Evolutionary conservation across 2,329 filamentous ascomycete species (phyloP), one percentile per base, ranked within the genome.

Genomic region (Chrysosporium keratinophilum): DNA sequence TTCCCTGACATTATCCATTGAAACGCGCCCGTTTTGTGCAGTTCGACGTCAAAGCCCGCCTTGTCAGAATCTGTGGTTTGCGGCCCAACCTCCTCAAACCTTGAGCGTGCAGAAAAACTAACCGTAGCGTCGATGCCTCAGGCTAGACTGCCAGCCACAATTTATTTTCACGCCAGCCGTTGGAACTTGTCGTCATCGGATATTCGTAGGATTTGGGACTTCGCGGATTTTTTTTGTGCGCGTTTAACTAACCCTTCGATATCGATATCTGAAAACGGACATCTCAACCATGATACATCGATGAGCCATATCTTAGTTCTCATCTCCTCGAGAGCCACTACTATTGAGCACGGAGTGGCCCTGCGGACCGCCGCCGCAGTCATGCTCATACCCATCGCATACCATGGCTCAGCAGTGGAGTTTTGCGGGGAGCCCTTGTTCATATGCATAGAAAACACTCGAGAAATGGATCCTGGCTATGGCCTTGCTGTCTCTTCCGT

Each of bases 1-100:
- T n/a, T 12, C 37, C 47, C 35, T 50, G 47, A 23, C 17, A 14
- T 15, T 41, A 14, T 19, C 39, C 39, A 15, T 41, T 41, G 39
- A 19, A 14, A 40, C 37, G 39, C 15, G 14, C 11, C 6, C 14
- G 15, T 41, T 41, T 17, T 42, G 41, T 35, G 37, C 28, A 12
- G 23, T 41, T 50, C 19, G 28, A 50, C 19, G 39, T 43, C 37
- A 28, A 20, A 50, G 40, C 48, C 40, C 23, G 48, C 48, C 35
- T 14, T 34, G 48, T 50, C 48, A 42, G 41, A 37, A 37, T 39
- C 35, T 15, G 28, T 34, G 23, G 23, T 28, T 28, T n/a, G 31
- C 20, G 17, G 23, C 42, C 42, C 42, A 44, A 44, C 42, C 23
- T 44, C 42, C 17, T 19, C 20, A 17, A 19, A 44, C 23, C 42